These are phyloP conservation scores for Fistulina hepatica DNA, from an alignment of 1,284 basidiomycete species.

Conservation along the genomic window DNA sequence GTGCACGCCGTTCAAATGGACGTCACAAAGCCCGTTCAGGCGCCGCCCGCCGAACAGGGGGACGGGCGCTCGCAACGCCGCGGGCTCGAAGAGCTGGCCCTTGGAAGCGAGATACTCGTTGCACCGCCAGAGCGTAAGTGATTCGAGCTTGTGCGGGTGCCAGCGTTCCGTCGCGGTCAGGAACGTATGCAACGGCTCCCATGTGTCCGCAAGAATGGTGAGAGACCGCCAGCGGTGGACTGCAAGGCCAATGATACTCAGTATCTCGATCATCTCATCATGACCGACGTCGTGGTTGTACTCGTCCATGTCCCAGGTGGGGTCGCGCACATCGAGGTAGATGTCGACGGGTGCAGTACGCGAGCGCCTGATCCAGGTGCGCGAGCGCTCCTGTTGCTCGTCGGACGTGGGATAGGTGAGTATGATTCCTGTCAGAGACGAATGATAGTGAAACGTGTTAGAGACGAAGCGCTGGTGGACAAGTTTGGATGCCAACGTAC, in stretches of 20 bases:
- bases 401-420: slow-evolving; percentile 30
- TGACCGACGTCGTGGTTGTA: slow-evolving; percentile 29
- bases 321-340: slow-evolving; percentile 42
- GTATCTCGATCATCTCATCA: slow-evolving; percentile 31
- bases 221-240: slow-evolving; percentile 34
- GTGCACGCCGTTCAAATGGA: slow-evolving; percentile 42
- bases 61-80: slow-evolving; percentile 26
- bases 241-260: slow-evolving; percentile 33
- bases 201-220: slow-evolving; percentile 42
- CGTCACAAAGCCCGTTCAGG: slow-evolving; percentile 25
- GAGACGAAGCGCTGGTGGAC: slow-evolving; percentile 34
- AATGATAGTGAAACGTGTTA: no score
- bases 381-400: slow-evolving; percentile 25
- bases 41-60: slow-evolving; percentile 30
- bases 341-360: slow-evolving; percentile 32
- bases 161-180: slow-evolving; percentile 20
- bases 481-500: slow-evolving; percentile 21
- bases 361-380: slow-evolving; percentile 34
- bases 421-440: slow-evolving; percentile 29
- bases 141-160: slow-evolving; percentile 20
- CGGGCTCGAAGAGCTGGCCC: slow-evolving; percentile 34
- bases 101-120: slow-evolving; percentile 41
- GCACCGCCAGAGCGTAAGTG: slow-evolving; percentile 37
- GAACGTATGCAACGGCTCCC: slow-evolving; percentile 43
- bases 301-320: slow-evolving; percentile 40